phyloP scores from a whole-genome alignment of 164 flowering plant genomes.

The Piper betle region DNA sequence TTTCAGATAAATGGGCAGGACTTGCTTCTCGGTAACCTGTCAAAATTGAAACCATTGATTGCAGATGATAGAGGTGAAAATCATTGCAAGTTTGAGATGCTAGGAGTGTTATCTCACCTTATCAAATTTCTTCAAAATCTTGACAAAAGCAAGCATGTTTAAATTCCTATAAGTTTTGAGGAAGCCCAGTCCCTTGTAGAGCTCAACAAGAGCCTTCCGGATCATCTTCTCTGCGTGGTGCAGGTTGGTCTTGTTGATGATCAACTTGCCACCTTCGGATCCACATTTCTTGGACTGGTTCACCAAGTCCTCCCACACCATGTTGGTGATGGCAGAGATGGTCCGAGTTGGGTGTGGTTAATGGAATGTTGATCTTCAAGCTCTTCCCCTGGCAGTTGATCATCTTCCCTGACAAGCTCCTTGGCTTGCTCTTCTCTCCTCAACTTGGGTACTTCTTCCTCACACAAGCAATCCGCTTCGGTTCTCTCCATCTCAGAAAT shows the following conservation, averaged over 20 bases:
- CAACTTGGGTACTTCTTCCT: conserved; percentile 32
- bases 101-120: conserved; percentile 37
- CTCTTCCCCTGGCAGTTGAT: conserved; percentile 68
- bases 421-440: conserved; percentile 43
- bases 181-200: conserved; percentile 76
- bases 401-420: conserved; percentile 32
- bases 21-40: conserved; percentile 80
- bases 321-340: conserved; percentile 60
- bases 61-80: too few species aligned
- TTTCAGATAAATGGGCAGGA: conserved; percentile 71
- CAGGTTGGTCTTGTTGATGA: conserved; percentile 62
- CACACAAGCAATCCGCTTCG: too few species aligned
- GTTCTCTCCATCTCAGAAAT: conserved; percentile 3
- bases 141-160: conserved; percentile 92
- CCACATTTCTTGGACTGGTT: conserved; percentile 58
- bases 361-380: conserved; percentile 61
- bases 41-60: not conserved
- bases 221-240: conserved; percentile 96
- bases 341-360: conserved; percentile 77
- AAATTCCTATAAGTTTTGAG: conserved; percentile 87
- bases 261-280: conserved; percentile 40
- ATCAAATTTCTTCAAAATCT: conserved; percentile 94
- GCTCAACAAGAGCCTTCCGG: conserved; percentile 67
- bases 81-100: not conserved
- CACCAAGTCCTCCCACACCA: conserved; percentile 65